phyloP scores from a whole-genome alignment of 2,329 filamentous ascomycete species.

The Ophiocordyceps camponoti-floridani region DNA sequence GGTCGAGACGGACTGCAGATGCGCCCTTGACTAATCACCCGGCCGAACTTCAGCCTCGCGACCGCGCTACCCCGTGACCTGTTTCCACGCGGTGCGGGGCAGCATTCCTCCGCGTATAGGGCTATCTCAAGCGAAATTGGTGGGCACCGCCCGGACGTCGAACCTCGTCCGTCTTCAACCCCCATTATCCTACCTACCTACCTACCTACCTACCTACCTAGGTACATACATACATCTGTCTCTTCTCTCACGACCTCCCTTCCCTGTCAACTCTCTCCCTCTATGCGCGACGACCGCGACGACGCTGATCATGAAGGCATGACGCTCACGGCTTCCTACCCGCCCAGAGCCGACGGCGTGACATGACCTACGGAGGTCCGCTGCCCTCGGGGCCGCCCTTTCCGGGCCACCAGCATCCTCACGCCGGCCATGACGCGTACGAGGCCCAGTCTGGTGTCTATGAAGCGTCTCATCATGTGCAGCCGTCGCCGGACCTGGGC shows the following conservation, averaged over 20 bases:
- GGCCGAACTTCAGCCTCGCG: neutral
- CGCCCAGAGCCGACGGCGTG: slow-evolving; percentile 3
- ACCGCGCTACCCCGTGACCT: neutral
- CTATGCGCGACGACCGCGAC: neutral
- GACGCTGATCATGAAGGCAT: slow-evolving; percentile 1
- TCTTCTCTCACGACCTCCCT: neutral
- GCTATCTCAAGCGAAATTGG: neutral
- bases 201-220: too few relatives aligned
- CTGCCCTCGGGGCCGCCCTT: slow-evolving; percentile 12
- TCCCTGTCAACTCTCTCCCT: neutral
- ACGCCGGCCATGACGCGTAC: neutral
- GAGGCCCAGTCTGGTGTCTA: neutral
- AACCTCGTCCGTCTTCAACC: neutral
- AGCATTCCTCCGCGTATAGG: neutral
- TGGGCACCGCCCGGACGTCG: neutral
- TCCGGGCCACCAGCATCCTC: slow-evolving; percentile 7
- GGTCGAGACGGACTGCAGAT: too few relatives aligned
- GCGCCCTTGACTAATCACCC: too few relatives aligned
- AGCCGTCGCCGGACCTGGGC: neutral
- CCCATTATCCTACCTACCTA: neutral
- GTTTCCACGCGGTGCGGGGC: neutral
- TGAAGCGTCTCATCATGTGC: neutral
- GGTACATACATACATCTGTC: neutral
- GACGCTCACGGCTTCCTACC: neutral
- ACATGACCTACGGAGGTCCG: slow-evolving; percentile 18